Evolutionary conservation across 2,329 filamentous ascomycete genomes (phyloP).

Genomic region (Diaporthe amygdali): DNA sequence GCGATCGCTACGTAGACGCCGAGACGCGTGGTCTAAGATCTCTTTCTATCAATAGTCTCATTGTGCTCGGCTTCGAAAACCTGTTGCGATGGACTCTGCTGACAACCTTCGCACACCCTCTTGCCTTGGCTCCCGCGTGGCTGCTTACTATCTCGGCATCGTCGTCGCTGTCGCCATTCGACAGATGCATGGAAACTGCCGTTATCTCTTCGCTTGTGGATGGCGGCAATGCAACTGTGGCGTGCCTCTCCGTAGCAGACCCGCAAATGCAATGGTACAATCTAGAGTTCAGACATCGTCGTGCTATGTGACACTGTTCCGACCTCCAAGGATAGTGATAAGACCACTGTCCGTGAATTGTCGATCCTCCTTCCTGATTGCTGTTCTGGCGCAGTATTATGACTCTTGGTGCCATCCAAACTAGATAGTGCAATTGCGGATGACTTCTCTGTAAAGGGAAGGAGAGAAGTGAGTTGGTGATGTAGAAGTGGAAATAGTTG

Average conservation of each 20-base stretch:
- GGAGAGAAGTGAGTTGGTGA: neutral
- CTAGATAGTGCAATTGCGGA: neutral
- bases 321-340: neutral
- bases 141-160: neutral
- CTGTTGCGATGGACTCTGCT: neutral
- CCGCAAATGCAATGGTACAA: neutral
- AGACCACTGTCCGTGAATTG: neutral
- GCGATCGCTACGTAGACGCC: neutral
- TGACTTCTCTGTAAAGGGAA: neutral
- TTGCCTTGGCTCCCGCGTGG: neutral
- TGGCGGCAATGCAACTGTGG: neutral
- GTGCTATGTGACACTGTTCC: neutral
- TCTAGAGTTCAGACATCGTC: neutral
- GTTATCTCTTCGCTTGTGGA: conserved; percentile 7
- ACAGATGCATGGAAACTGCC: neutral
- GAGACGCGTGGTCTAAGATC: neutral
- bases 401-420: neutral
- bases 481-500: neutral
- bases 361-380: conserved; percentile 14
- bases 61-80: neutral
- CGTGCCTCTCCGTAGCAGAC: neutral
- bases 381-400: neutral
- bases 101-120: neutral
- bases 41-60: neutral
- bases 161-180: neutral